Percentiles rank a stretch among this genome's conserved stretches.
These are phyloP conservation scores for Kalanchoe fedtschenkoi DNA, from an alignment of 164 flowering plant genomes.

Conservation along the genomic window DNA sequence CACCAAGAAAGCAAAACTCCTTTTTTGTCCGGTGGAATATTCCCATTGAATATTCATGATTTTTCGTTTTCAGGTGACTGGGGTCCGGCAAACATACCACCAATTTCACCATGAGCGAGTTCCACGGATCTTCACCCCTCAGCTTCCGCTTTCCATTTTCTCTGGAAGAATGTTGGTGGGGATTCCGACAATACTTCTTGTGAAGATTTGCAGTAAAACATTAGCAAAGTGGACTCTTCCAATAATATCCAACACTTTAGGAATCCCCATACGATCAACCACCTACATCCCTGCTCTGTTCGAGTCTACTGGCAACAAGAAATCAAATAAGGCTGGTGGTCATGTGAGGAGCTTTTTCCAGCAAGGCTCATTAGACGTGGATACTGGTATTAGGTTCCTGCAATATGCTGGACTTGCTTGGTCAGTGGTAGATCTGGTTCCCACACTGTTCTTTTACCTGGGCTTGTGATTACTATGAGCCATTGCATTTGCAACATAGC, in stretches of 20 bases:
- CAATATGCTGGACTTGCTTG: constrained; percentile 98
- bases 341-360: constrained; percentile 45
- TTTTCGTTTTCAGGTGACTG: constrained; percentile 52
- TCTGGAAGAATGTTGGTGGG: constrained; percentile 66
- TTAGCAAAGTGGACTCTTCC: constrained; percentile 89
- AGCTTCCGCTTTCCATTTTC: constrained; percentile 38
- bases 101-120: constrained; percentile 91
- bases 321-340: constrained; percentile 30
- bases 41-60: neutral
- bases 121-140: constrained; percentile 47
- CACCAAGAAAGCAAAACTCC: neutral
- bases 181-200: constrained; percentile 74
- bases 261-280: constrained; percentile 73
- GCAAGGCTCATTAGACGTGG: constrained; percentile 70
- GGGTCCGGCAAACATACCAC: constrained; percentile 76
- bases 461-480: constrained; percentile 27
- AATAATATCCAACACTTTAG: constrained; percentile 49
- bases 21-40: neutral
- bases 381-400: constrained; percentile 84
- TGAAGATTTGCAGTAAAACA: constrained; percentile 88
- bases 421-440: constrained; percentile 94
- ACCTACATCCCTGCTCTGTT: constrained; percentile 55
- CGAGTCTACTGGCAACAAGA: constrained; percentile 22
- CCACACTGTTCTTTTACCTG: constrained; percentile 53
- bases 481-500: neutral